Conservation (phyloP, 495 filamentous ascomycete genomes). For the Tricharina praecox region DNA sequence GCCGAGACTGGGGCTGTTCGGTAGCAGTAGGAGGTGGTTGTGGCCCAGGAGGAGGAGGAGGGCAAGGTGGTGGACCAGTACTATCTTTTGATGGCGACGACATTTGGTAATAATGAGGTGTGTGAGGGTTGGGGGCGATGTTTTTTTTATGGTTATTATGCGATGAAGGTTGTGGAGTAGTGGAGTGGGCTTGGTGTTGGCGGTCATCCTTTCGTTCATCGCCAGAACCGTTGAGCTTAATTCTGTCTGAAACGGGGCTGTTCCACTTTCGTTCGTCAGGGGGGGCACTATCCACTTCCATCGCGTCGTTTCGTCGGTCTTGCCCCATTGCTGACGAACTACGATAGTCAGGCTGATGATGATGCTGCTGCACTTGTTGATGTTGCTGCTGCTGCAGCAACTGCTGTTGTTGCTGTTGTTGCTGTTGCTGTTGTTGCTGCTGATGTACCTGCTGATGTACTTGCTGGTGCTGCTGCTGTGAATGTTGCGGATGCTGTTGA, state of each 20-base stretch:
- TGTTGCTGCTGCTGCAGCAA: too few relatives aligned
- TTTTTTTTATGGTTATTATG: too few relatives aligned
- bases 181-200: slow-evolving; percentile 31
- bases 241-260: slow-evolving; percentile 25
- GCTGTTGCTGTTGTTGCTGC: slow-evolving; percentile 4
- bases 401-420: slow-evolving; percentile 7
- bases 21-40: too few relatives aligned
- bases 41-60: too few relatives aligned
- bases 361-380: too few relatives aligned
- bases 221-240: slow-evolving; percentile 34
- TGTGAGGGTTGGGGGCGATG: too few relatives aligned
- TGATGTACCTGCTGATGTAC: too few relatives aligned
- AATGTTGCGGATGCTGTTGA: too few relatives aligned
- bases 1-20: too few relatives aligned
- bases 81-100: background rate
- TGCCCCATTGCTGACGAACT: slow-evolving; percentile 7
- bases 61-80: slow-evolving; percentile 3
- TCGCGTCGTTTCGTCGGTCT: slow-evolving; percentile 19
- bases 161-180: slow-evolving; percentile 15
- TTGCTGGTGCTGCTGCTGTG: too few relatives aligned
- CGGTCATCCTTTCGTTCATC: slow-evolving; percentile 21
- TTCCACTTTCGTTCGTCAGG: slow-evolving; percentile 20
- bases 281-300: slow-evolving; percentile 21
- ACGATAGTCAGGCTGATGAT: slow-evolving; percentile 12
- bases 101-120: slow-evolving; percentile 3